Conservation (phyloP, 2,329 filamentous ascomycete species). For the Cladosporium oxysporum region DNA sequence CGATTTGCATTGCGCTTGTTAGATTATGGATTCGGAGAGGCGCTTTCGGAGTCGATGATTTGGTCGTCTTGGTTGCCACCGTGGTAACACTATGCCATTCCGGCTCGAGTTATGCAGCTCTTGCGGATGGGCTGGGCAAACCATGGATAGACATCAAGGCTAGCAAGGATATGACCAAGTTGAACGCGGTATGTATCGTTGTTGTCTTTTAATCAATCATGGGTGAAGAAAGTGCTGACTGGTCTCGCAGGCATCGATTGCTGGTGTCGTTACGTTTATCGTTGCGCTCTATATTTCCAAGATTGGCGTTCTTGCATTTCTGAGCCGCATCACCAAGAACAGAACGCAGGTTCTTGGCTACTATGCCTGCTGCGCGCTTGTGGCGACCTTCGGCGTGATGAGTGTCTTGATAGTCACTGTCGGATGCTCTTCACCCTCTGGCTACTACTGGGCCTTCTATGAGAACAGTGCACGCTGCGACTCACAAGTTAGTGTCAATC, state of each 20-base stretch:
- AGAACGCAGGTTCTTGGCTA: constrained; percentile 31
- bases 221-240: neutral
- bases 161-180: constrained; percentile 23
- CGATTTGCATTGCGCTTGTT: constrained; percentile 32
- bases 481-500: constrained; percentile 27
- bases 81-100: constrained; percentile 33
- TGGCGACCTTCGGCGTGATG: constrained; percentile 31
- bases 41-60: constrained; percentile 34
- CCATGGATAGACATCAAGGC: constrained; percentile 27
- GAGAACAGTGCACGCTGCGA: constrained; percentile 30
- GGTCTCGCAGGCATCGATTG: constrained; percentile 28
- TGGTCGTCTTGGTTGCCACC: constrained; percentile 34
- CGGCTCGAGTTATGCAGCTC: constrained; percentile 32
- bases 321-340: constrained; percentile 36
- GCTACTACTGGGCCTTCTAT: constrained; percentile 36
- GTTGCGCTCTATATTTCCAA: constrained; percentile 35
- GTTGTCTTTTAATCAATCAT: too few species aligned
- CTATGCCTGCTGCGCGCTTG: constrained; percentile 28
- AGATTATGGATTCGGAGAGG: constrained; percentile 34
- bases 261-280: constrained; percentile 34
- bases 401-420: constrained; percentile 34
- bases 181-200: constrained; percentile 25
- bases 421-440: constrained; percentile 29
- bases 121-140: constrained; percentile 33
- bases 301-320: constrained; percentile 36